Evolutionary conservation across 345 rosid species (phyloP), one percentile per base, ranked within the genome.

Genomic region (Syzygium oleosum): DNA sequence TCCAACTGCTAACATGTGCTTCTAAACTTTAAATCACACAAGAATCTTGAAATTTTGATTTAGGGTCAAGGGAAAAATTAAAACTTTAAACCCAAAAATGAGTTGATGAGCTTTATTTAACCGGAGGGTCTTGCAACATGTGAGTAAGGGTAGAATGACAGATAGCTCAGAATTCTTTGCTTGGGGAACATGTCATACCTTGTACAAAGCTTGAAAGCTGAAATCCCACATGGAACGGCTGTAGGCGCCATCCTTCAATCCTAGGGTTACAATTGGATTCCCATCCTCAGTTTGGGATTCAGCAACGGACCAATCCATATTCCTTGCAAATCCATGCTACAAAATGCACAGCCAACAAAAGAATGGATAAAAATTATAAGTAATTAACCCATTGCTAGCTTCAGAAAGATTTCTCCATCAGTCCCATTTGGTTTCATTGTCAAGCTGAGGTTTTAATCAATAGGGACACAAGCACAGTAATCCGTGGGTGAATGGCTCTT

Each of bases 321-420:
- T 97, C 89, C 99, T 95, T 65, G 95, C 98, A 91, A 97, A 97
- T 49, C 99, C 99, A 91, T 97, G 99, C 99, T 96, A 90, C 91
- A 73, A 87, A 79, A 86, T 29, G 51, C 86, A 86, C 6, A 59
- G 23, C 80, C 21, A 91, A 55, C 17, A 84, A 19, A 52, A 88
- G n/a, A 89, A 58, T 29, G 43, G 27, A 19, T 29, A 59, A 52
- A 84, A 84, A 85, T 3, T 29, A 41, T 23, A 85, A 54, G 21
- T 7, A 58, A 41, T 12, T 38, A 85, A 41, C 51, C 51, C 16
- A 85, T 3, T 58, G 65, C 73, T 6, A 16, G 87, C 31, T 38
- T 52, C 54, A 54, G 23, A 31, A 29, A 52, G 61, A 38, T 73
- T 73, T 34, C 49, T 73, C 83, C 49, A 38, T 73, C 83, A 38